Base-by-base conservation (phyloP, 306 rosid species). In the Elaeagnus macrophylla region DNA sequence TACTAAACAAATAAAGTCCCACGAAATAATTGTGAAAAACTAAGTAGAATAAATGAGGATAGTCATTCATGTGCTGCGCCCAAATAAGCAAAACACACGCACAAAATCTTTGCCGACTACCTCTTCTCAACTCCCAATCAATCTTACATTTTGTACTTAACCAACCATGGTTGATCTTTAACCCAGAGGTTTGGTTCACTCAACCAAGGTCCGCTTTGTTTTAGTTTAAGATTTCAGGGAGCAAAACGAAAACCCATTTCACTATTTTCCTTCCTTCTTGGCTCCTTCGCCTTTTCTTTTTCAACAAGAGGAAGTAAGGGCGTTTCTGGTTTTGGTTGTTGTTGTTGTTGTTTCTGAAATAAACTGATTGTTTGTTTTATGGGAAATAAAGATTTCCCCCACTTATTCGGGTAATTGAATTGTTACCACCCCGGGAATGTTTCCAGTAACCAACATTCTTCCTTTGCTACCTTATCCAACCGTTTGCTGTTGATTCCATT, bases 21-120 rank as follows among this genome's bases (percentile, higher is more conserved):
- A n/a, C n/a, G n/a, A n/a, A n/a, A n/a, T n/a, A n/a, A n/a, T n/a
- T n/a, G n/a, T n/a, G n/a, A n/a, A n/a, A n/a, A n/a, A n/a, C n/a
- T n/a, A n/a, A n/a, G n/a, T n/a, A n/a, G n/a, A n/a, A n/a, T n/a
- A n/a, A n/a, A n/a, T n/a, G n/a, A n/a, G 32, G 32, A 25, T 25
- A 25, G 32, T 25, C 32, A 1, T 10, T 53, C 73, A 53, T 73
- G 73, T 69, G 76, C 44, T 60, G 8, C 46, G 51, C 65, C 12
- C 40, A 14, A 35, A 39, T 45, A 46, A 57, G 48, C 40, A 43
- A 50, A 14, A 43, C 16, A 53, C 12, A n/a, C 57, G 18, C 64
- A 66, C 46, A 67, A 65, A 62, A 60, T 60, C 52, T 60, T 67
- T 62, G 80, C 81, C 83, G 83, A 78, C 94, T 61, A 60, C 66